Base-by-base conservation (phyloP, 352 stramenopile genomes). In the Phytophthora pini region DNA sequence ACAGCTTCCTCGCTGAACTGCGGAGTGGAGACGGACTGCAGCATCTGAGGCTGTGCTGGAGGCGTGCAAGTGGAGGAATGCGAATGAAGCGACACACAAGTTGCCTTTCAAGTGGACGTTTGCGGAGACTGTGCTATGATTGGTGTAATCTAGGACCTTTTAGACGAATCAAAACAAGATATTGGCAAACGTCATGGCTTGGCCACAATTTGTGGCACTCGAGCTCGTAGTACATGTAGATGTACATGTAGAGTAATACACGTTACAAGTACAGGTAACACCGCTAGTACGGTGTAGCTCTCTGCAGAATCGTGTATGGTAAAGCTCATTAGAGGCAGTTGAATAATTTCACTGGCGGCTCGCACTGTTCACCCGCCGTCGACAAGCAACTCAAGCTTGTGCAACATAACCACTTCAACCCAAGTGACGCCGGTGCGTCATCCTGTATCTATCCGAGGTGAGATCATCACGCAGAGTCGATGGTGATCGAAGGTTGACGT, bases 1-100 rank as follows among this genome's bases (percentile, higher is more conserved):
- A 56, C 52, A 17, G 50, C 43, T 3, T 72, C 29, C 1, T 70
- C 49, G 22, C 11, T 34, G 9, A 39, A 22, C 10, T 46, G 20
- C 6, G 17, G 5, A 6, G 17, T 20, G 22, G 52, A 13, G 6
- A 70, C 9, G 10, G 59, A 65, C 29, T 70, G 65, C 13, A 66
- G 53, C 65, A 74, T 69, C n/a, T 50, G 31, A 12, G 9, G 31
- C 31, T 53, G 46, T 52, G 45, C 13, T 34, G n/a, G 38, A 43
- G 7, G 8, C 5, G 26, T 38, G 31, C 44, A 17, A 48, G 38
- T 62, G 7, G 15, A 27, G 34, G 46, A 48, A n/a, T 57, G 50
- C 32, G 22, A 15, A 9, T 22, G 38, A n/a, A 43, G 12, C 38
- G 24, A 40, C 52, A 41, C 17, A 17, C 9, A 55, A 55, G 44